Evolutionary conservation across 768 basidiomycete genomes (phyloP).

Genomic region (Trametes meyenii): DNA sequence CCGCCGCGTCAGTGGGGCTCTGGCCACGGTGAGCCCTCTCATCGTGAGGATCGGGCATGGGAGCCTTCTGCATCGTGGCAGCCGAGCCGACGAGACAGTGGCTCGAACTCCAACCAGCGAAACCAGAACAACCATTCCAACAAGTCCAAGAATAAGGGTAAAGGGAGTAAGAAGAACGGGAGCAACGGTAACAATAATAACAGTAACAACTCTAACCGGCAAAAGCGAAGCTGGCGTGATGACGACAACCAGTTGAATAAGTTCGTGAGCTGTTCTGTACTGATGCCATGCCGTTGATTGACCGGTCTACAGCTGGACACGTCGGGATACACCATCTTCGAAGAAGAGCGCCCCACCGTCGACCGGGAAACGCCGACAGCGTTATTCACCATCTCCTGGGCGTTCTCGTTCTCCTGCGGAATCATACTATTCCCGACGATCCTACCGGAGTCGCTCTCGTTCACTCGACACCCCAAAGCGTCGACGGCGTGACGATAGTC

Average conservation of each 20-base stretch:
- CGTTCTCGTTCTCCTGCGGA: conserved; percentile 59
- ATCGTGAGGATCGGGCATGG: conserved; percentile 31
- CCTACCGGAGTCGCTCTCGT: conserved; percentile 65
- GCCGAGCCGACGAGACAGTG: conserved; percentile 39
- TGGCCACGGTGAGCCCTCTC: conserved; percentile 14
- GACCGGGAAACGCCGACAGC: conserved; percentile 46
- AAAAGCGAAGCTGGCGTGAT: conserved; percentile 46
- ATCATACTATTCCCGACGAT: conserved; percentile 65
- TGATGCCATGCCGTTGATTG: conserved; percentile 8
- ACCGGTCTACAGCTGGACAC: conserved; percentile 57
- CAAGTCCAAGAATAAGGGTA: conserved; percentile 38
- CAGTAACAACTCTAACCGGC: conserved; percentile 35
- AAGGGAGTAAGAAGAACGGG: conserved; percentile 39
- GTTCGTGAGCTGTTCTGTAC: conserved; percentile 44
- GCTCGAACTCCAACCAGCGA: conserved; percentile 21
- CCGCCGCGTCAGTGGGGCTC: conserved; percentile 26
- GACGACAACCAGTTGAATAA: conserved; percentile 78
- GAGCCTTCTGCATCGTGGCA: conserved; percentile 35
- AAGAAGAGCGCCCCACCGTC: conserved; percentile 39
- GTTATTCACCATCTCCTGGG: conserved; percentile 53
- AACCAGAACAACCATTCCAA: conserved; percentile 34
- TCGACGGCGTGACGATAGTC: conserved; percentile 55
- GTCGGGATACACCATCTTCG: conserved; percentile 53
- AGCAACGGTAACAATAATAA: conserved; percentile 35
- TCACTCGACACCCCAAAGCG: conserved; percentile 65